phyloP scores from a whole-genome alignment of 2,329 filamentous ascomycete genomes.

The Sporothrix phasma region DNA sequence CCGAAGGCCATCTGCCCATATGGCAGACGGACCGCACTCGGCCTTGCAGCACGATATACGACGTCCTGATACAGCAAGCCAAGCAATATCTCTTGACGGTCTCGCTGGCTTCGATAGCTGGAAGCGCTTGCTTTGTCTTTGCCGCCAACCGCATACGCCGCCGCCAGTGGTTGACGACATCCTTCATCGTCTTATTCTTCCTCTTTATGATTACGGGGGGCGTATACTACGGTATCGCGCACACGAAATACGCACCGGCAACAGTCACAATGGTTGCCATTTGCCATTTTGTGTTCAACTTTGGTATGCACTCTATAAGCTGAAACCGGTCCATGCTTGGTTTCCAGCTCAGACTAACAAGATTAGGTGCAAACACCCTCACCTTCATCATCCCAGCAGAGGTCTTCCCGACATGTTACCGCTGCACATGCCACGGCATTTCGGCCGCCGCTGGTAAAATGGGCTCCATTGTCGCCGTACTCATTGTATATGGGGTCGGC shows the following conservation, averaged over 20 bases:
- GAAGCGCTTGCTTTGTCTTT: constrained; percentile 39
- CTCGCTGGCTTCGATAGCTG: constrained; percentile 41
- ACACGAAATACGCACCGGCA: constrained; percentile 31
- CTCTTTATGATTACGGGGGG: constrained; percentile 41
- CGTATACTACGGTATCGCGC: constrained; percentile 39
- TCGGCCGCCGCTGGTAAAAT: constrained; percentile 51
- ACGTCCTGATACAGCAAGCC: constrained; percentile 41
- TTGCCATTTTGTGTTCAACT: constrained; percentile 46
- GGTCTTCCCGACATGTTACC: constrained; percentile 54
- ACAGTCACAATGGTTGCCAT: constrained; percentile 43
- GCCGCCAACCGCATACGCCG: constrained; percentile 39
- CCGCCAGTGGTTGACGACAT: constrained; percentile 40
- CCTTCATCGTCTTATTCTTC: constrained; percentile 37
- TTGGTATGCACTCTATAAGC: constrained; percentile 29
- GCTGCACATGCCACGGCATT: constrained; percentile 52
- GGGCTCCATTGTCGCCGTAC: constrained; percentile 43
- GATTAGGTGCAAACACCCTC: constrained; percentile 45
- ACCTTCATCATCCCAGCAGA: constrained; percentile 57
- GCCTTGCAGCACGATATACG: constrained; percentile 43
- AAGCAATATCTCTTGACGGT: constrained; percentile 45
- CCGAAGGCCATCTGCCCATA: constrained; percentile 30
- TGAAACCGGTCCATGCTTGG: no score
- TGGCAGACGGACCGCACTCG: constrained; percentile 41
- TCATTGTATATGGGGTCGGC: constrained; percentile 43
- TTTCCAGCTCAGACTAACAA: background rate